Conservation (phyloP, 176 grass and related monocot genomes). For the Aegilops umbellulata region DNA sequence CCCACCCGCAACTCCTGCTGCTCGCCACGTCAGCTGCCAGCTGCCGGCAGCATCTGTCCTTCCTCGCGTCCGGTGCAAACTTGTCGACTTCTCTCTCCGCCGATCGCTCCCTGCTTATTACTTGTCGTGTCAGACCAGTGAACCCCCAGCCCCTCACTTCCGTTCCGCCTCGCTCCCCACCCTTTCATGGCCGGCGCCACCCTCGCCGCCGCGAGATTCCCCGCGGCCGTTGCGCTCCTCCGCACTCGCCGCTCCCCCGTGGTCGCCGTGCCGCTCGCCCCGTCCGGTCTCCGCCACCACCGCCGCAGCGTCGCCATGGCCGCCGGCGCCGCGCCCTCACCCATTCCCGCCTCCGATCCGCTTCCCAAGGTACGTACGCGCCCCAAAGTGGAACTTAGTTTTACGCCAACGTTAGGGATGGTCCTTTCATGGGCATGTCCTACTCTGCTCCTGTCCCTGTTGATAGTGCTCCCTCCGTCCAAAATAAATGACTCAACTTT, state of each 20-base stretch:
- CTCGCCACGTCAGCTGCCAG: conserved; percentile 18
- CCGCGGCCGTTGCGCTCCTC: background rate
- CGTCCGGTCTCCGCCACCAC: background rate
- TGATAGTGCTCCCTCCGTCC: background rate
- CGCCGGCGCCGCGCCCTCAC: background rate
- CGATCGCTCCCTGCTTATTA: background rate
- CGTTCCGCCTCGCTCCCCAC: background rate
- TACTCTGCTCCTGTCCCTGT: background rate
- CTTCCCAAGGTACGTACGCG: conserved; percentile 36
- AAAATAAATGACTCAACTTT: too few relatives aligned
- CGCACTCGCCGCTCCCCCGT: background rate
- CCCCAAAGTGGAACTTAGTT: background rate
- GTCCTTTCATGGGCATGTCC: background rate
- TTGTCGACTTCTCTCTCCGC: background rate
- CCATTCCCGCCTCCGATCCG: conserved; percentile 20
- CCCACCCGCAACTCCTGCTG: conserved; percentile 7
- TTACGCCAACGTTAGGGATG: background rate
- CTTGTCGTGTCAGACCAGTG: conserved; percentile 23
- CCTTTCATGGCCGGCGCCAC: background rate
- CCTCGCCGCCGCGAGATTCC: conserved; percentile 15
- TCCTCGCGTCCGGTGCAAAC: background rate
- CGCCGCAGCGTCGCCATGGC: conserved; percentile 36
- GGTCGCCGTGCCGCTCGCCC: background rate
- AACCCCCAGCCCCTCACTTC: background rate
- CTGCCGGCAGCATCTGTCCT: background rate